These are phyloP conservation scores for Naganishia vaughanmartiniae DNA, from an alignment of 768 basidiomycete genomes.

Conservation along the genomic window DNA sequence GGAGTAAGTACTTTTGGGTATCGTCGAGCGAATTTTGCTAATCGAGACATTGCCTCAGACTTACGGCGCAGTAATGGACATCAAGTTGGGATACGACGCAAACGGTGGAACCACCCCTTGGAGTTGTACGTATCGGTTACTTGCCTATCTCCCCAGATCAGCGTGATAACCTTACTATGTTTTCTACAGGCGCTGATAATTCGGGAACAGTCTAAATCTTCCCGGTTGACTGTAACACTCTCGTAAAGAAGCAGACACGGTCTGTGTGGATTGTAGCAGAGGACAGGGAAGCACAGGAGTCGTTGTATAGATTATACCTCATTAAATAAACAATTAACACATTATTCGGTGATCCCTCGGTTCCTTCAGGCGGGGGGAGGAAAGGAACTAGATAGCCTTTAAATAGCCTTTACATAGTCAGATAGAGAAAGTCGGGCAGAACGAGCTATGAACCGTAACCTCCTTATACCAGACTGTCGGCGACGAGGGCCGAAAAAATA, in stretches of 20 bases:
- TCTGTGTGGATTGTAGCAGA: background rate
- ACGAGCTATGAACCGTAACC: too few relatives aligned
- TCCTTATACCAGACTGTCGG: too few relatives aligned
- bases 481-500: too few relatives aligned
- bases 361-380: too few relatives aligned
- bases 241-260: background rate
- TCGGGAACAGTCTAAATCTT: background rate
- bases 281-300: background rate
- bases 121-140: constrained; percentile 30
- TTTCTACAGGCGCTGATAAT: background rate
- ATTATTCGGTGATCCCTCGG: background rate
- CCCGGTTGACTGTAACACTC: background rate
- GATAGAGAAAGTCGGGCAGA: too few relatives aligned
- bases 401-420: too few relatives aligned
- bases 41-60: background rate
- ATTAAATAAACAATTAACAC: background rate
- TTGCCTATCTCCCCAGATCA: background rate
- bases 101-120: constrained; percentile 33
- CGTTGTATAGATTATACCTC: background rate
- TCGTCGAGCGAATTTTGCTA: background rate
- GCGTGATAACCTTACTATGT: background rate
- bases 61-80: constrained; percentile 21
- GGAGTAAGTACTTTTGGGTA: constrained; percentile 30
- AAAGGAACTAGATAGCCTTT: too few relatives aligned
- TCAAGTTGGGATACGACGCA: constrained; percentile 1